Evolutionary conservation across 2,329 filamentous ascomycete species (phyloP), one percentile per base, ranked within the genome.

Genomic region (Ceratocystis smalleyi): DNA sequence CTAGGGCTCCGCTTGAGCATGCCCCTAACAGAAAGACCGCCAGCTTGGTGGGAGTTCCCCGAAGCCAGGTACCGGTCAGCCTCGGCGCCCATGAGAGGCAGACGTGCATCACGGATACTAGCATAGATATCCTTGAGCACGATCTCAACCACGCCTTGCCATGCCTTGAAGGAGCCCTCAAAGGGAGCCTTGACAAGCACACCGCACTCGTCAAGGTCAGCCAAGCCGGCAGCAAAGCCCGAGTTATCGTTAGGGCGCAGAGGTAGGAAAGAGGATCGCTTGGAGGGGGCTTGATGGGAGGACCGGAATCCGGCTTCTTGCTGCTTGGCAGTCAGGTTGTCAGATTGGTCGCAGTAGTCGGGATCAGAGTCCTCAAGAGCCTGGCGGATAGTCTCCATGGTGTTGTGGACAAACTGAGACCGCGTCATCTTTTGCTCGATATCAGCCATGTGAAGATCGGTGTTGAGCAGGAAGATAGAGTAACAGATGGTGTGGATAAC

Each of bases 401-500:
- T 96, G 72, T 99, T 99, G 75, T 95, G 95, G 72, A 99, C 83
- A 71, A 97, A 99, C 71, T 97, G 92, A 68, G 81, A 86, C 64
- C 88, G 84, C 1, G 92, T 97, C 94, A 99, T 99, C 77, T 95
- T 95, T 70, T 88, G 85, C 67, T 95, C 91, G 69, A 97, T 96
- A 71, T 97, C 91, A 66, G 92, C 94, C 71, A 97, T 75, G 71
- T 99, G 92, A 64, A 99, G 78, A 76, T 99, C 94, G 43, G 94
- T 99, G 71, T 99, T 99, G 68, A 99, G 81, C 10, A 99, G 80
- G 71, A 99, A 86, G 68, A 99, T 84, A 0, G 94, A 96, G 74
- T 97, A 99, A 75, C 90, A 95, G 68, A 97, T 95, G 27, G 91
- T 96, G 73, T 99, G 92, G 19, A 99, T 91, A 59, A 97, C 88